Conservation (phyloP, 2,329 filamentous ascomycete genomes). For the Arthrobotrys pseudoclavata region DNA sequence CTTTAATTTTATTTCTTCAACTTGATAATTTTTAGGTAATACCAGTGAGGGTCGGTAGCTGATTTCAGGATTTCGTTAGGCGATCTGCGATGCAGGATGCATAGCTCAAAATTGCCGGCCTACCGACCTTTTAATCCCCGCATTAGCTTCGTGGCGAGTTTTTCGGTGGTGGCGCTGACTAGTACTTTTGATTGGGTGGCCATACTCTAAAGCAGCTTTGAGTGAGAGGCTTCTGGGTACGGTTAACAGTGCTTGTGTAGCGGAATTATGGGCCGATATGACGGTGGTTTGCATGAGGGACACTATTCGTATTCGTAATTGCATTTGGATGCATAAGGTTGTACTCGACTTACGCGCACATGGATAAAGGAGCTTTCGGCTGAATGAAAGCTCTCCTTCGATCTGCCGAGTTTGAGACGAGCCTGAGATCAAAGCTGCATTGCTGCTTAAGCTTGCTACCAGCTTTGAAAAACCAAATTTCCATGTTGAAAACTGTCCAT, state of each 20-base stretch:
- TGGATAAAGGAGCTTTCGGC: constrained; percentile 23
- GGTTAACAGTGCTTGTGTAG: background rate
- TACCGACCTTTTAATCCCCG: constrained; percentile 42
- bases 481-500: no score
- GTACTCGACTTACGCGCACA: background rate
- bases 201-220: background rate
- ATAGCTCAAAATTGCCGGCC: constrained; percentile 18
- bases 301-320: background rate
- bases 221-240: background rate
- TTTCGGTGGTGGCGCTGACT: constrained; percentile 20
- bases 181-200: constrained; percentile 40
- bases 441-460: background rate
- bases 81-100: constrained; percentile 23
- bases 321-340: background rate
- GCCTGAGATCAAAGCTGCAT: constrained; percentile 1
- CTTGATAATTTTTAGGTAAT: constrained; percentile 35
- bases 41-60: background rate
- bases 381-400: constrained; percentile 31
- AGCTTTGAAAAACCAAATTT: constrained; percentile 4
- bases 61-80: constrained; percentile 20
- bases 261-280: constrained; percentile 52
- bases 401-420: constrained; percentile 12
- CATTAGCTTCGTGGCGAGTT: constrained; percentile 1
- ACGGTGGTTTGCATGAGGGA: constrained; percentile 12
- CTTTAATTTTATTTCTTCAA: background rate